phyloP scores from a whole-genome alignment of 208 protist species.

The Naegleria lovaniensis region DNA sequence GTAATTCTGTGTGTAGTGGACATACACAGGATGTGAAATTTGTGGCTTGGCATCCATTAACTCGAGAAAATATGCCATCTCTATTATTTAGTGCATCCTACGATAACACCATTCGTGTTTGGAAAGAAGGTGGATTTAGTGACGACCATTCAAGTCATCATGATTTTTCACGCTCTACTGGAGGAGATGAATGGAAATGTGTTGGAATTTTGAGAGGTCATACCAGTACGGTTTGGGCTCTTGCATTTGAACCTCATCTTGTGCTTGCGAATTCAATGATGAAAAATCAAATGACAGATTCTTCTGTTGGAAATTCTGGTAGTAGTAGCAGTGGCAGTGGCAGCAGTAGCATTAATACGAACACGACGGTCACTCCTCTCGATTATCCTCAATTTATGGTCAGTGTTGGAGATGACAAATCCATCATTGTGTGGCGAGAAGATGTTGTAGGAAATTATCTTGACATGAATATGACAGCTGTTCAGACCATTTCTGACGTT shows the following conservation, averaged over 20 bases:
- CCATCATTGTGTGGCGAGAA: neutral
- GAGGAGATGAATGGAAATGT: slow-evolving; percentile 72
- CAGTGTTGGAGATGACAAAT: slow-evolving; percentile 1
- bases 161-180: too few species aligned
- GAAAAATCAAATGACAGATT: neutral
- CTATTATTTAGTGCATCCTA: slow-evolving; percentile 67
- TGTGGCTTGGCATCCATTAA: slow-evolving; percentile 62
- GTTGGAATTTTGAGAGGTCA: slow-evolving; percentile 61
- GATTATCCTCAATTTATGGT: neutral
- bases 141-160: neutral
- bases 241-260: slow-evolving; percentile 52
- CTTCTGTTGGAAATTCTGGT: too few species aligned
- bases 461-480: neutral
- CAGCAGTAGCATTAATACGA: neutral
- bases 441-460: neutral
- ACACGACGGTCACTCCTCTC: neutral
- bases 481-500: slow-evolving; percentile 36
- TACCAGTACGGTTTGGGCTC: slow-evolving; percentile 69
- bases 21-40: slow-evolving; percentile 80
- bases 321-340: too few species aligned
- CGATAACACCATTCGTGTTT: slow-evolving; percentile 63
- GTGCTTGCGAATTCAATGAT: neutral
- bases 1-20: slow-evolving; percentile 68
- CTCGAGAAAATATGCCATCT: neutral
- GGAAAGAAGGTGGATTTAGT: slow-evolving; percentile 44